Evolutionary conservation across 2,329 filamentous ascomycete species (phyloP), one percentile per base, ranked within the genome.

Genomic region (Dactylellina cionopaga): DNA sequence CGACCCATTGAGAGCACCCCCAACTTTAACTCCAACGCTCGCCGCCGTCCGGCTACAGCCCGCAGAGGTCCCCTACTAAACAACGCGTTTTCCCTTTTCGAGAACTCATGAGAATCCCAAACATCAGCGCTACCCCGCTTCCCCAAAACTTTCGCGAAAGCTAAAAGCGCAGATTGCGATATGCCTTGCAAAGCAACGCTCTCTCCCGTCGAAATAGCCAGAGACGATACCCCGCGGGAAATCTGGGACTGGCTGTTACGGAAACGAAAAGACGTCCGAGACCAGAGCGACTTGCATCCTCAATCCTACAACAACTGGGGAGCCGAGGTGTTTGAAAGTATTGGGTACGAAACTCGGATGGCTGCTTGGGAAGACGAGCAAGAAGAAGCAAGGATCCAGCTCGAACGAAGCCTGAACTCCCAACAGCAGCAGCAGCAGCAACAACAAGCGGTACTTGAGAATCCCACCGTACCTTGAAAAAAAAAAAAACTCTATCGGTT

Each of bases 51-150:
- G 11, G 27, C 60, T 47, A 19, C 13, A 52, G 27, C 6, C 52
- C 25, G 44, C 25, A 44, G n/a, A n/a, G n/a, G n/a, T n/a, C n/a
- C n/a, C n/a, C n/a, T 33, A 55, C 49, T 55, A 54, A 44, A 63
- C 65, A 70, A 70, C 65, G 65, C 65, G 49, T 62, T 70, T 70
- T 70, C 33, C 65, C 31, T 37, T 70, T 70, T 56, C 64, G 37
- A 55, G 47, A 62, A 37, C 39, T 52, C 55, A 47, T 39, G 64
- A 51, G 64, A 60, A 29, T 29, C 24, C 56, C 17, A 43, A 60
- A 22, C 27, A 15, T 41, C 31, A 35, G 33, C 31, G 33, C 55
- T 70, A 62, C 65, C 65, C 65, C 65, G 65, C 65, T 70, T 70
- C 56, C 56, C 41, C 56, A 37, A 51, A 52, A 29, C 11, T 33